These are phyloP conservation scores for Candida orba DNA, from an alignment of 805 yeast genomes.

Conservation along the genomic window DNA sequence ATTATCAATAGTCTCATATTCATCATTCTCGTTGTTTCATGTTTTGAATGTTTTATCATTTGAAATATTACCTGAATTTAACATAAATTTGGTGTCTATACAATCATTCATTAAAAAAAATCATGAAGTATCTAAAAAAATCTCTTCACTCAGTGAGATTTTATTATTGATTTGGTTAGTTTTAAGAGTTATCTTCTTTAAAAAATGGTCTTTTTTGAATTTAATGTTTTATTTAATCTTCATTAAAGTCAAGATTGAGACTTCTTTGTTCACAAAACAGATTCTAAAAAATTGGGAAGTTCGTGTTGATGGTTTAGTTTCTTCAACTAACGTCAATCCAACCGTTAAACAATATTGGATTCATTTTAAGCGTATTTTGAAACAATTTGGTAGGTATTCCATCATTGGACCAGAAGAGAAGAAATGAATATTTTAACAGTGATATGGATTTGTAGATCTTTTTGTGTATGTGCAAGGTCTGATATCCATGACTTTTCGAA, in stretches of 20 bases:
- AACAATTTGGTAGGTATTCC: conserved; percentile 13
- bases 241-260: conserved; percentile 71
- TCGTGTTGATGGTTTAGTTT: conserved; percentile 48
- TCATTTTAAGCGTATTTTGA: conserved; percentile 31
- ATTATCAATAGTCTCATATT: conserved; percentile 65
- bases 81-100: conserved; percentile 29
- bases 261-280: conserved; percentile 63
- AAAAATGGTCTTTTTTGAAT: conserved; percentile 54
- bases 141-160: conserved; percentile 56
- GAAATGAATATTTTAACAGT: not conserved
- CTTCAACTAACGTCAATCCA: conserved; percentile 48
- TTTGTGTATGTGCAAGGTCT: too few relatives aligned
- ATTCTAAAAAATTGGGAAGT: conserved; percentile 66
- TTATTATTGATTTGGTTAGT: conserved; percentile 34
- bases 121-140: conserved; percentile 51
- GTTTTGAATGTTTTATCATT: conserved; percentile 62
- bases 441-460: too few relatives aligned
- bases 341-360: conserved; percentile 43
- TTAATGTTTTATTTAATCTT: conserved; percentile 51
- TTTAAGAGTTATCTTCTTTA: conserved; percentile 51
- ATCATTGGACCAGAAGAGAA: conserved; percentile 9
- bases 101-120: conserved; percentile 41
- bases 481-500: too few relatives aligned
- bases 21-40: conserved; percentile 77
- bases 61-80: conserved; percentile 56